These are phyloP conservation scores for Erigeron canadensis DNA, from an alignment of 129 eudicot species.

Conservation along the genomic window DNA sequence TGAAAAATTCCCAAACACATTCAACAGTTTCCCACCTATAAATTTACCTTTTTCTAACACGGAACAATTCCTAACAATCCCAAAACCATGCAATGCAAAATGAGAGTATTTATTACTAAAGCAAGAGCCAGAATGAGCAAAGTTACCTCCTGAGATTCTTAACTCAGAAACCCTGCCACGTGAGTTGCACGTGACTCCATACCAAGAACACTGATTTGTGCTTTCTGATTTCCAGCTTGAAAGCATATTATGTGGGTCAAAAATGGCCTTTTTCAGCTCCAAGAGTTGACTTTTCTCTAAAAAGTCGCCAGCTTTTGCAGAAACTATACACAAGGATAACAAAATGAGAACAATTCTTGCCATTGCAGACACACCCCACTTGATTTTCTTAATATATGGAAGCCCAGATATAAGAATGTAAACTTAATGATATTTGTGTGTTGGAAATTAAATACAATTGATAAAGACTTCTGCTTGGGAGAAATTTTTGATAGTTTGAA, in stretches of 20 bases:
- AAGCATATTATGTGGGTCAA: constrained; percentile 59
- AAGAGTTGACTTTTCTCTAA: constrained; percentile 45
- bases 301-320: constrained; percentile 31
- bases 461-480: constrained; percentile 19
- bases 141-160: constrained; percentile 56
- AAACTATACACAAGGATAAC: constrained; percentile 33
- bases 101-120: constrained; percentile 29
- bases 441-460: neutral
- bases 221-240: constrained; percentile 47
- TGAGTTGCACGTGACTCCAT: constrained; percentile 64
- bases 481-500: constrained; percentile 10
- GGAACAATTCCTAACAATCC: constrained; percentile 50
- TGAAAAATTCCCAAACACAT: constrained; percentile 46
- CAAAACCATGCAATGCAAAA: constrained; percentile 40
- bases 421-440: neutral
- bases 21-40: constrained; percentile 46
- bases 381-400: constrained; percentile 1
- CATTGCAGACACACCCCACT: constrained; percentile 20
- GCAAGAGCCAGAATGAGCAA: constrained; percentile 45
- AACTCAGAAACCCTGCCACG: constrained; percentile 54
- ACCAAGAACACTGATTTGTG: constrained; percentile 58
- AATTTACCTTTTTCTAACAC: constrained; percentile 24
- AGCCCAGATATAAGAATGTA: constrained; percentile 11
- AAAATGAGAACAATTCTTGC: constrained; percentile 14
- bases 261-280: constrained; percentile 51